phyloP scores from a whole-genome alignment of 2,329 filamentous ascomycete genomes.

The Mycosphaerella sp. region DNA sequence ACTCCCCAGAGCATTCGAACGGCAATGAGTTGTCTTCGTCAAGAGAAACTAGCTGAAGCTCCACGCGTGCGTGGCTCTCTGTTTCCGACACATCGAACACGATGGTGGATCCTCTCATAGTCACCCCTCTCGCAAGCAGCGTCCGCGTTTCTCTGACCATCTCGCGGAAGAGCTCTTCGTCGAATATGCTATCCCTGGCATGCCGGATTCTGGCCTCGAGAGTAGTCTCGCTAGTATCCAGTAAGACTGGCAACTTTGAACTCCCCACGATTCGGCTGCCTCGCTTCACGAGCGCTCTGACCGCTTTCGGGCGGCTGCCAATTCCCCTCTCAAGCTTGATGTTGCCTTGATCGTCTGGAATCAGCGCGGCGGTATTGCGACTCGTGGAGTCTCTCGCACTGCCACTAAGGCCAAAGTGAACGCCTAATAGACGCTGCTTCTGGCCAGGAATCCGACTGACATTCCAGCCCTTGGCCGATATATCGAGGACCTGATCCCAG shows the following conservation, averaged over 20 bases:
- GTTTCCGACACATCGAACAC: constrained; percentile 20
- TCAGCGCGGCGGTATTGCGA: constrained; percentile 74
- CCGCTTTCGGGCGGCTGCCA: constrained; percentile 49
- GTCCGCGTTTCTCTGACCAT: constrained; percentile 73
- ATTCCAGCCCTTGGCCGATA: constrained; percentile 81
- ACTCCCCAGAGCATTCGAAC: constrained; percentile 24
- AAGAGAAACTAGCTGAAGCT: constrained; percentile 61
- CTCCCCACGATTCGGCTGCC: constrained; percentile 54
- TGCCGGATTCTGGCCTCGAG: constrained; percentile 65
- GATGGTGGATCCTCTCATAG: constrained; percentile 48
- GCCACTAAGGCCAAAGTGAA: constrained; percentile 85
- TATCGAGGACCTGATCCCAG: constrained; percentile 77
- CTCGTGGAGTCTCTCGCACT: constrained; percentile 54
- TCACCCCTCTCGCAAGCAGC: constrained; percentile 65
- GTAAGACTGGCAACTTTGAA: constrained; percentile 37
- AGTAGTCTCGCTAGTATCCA: constrained; percentile 47
- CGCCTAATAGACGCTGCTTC: constrained; percentile 56
- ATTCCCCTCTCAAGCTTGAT: constrained; percentile 66
- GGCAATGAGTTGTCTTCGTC: constrained; percentile 16
- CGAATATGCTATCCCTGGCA: constrained; percentile 71
- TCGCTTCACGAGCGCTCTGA: constrained; percentile 62
- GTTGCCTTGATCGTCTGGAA: constrained; percentile 65
- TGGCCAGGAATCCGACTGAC: constrained; percentile 60
- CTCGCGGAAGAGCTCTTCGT: constrained; percentile 87
- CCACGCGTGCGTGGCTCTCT: constrained; percentile 51